A percentile compares a stretch with the other conserved stretches of the same genome.
These are phyloP conservation scores for Fomitiporia mediterranea DNA, from an alignment of 1,284 basidiomycete genomes.

Conservation along the genomic window DNA sequence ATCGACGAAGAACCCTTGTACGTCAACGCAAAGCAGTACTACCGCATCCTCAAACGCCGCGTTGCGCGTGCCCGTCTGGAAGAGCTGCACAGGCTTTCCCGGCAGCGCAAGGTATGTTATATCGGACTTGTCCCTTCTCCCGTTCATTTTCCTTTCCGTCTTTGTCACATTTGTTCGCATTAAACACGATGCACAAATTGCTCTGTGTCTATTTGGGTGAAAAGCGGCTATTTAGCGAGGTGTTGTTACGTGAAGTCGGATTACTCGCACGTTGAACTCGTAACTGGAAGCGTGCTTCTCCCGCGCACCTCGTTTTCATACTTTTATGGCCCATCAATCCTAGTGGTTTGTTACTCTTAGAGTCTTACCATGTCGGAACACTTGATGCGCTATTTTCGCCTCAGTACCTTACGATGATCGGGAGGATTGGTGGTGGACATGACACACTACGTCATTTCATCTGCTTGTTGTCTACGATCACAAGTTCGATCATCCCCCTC, in stretches of 20 bases:
- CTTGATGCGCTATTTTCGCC: too few relatives aligned
- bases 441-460: too few relatives aligned
- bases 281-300: background rate
- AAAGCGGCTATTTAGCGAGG: too few relatives aligned
- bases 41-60: slow-evolving; percentile 90
- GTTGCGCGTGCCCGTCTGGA: slow-evolving; percentile 85
- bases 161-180: too few relatives aligned
- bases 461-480: too few relatives aligned
- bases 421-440: too few relatives aligned
- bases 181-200: background rate
- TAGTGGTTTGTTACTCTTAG: too few relatives aligned
- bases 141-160: background rate
- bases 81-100: slow-evolving; percentile 86
- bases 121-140: background rate
- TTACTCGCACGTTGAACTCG: background rate
- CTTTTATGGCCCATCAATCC: too few relatives aligned
- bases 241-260: background rate
- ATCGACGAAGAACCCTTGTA: slow-evolving; percentile 93
- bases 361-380: too few relatives aligned
- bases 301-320: slow-evolving; percentile 2
- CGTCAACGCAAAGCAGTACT: slow-evolving; percentile 97
- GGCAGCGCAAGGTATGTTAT: slow-evolving; percentile 77
- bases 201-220: too few relatives aligned
- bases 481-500: too few relatives aligned
- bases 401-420: too few relatives aligned